A percentile compares a stretch with the other conserved stretches of the same genome.
Conservation (phyloP, 352 stramenopile species). For the Pythium folliculosum region DNA sequence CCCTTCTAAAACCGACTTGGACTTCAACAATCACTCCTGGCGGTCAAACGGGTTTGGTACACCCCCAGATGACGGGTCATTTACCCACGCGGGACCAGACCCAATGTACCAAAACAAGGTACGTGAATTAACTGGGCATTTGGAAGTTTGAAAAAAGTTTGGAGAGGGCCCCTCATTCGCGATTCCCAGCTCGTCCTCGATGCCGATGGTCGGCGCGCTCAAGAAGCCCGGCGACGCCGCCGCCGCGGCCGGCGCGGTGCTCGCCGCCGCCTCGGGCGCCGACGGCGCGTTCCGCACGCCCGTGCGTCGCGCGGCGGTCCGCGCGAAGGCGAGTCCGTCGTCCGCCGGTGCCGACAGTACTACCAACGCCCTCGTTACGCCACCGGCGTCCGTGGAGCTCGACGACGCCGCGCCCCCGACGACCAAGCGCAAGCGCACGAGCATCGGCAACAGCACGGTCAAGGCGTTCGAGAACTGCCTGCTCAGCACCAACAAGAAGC, state of each 20-base stretch:
- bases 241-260: not conserved
- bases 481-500: slow-evolving; percentile 53
- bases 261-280: not conserved
- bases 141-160: slow-evolving; percentile 32
- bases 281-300: slow-evolving; percentile 23
- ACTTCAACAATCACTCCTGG: slow-evolving; percentile 28
- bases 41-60: slow-evolving; percentile 4
- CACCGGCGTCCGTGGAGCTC: not conserved
- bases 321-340: slow-evolving; percentile 20
- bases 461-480: slow-evolving; percentile 30
- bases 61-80: not conserved
- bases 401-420: not conserved
- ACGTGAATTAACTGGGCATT: slow-evolving; percentile 14
- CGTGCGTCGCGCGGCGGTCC: slow-evolving; percentile 9
- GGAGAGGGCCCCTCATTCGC: not conserved
- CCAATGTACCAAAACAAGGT: slow-evolving; percentile 16
- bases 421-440: slow-evolving; percentile 61
- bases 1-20: slow-evolving; percentile 7
- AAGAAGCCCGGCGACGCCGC: slow-evolving; percentile 27
- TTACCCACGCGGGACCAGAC: too few relatives aligned
- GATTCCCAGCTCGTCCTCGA: slow-evolving; percentile 10
- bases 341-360: not conserved
- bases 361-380: not conserved
- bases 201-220: slow-evolving; percentile 29
- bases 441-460: slow-evolving; percentile 31